Base-by-base conservation (phyloP, 1,139 yeast species). In the Arxiozyma slooffiae region DNA sequence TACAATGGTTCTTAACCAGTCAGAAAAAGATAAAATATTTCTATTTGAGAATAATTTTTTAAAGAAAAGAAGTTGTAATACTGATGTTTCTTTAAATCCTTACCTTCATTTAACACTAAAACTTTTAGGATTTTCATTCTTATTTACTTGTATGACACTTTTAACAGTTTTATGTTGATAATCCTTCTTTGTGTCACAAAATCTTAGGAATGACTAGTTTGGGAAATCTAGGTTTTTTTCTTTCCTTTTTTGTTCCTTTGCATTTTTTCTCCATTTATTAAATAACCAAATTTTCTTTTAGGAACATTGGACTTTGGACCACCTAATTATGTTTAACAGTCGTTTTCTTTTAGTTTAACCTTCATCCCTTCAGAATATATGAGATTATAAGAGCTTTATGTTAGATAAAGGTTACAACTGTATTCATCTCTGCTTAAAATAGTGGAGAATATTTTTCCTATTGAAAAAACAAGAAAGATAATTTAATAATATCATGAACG, bases 401-500 rank as follows among this genome's bases (percentile, higher is more conserved):
- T n/a, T n/a, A n/a, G n/a, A n/a, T n/a, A n/a, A n/a, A n/a, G n/a
- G n/a, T n/a, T n/a, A n/a, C n/a, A n/a, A n/a, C n/a, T 11, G 3
- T 30, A 30, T 30, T 11, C 36, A 14, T 11, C 11, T 30, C 14
- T 30, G n/a, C 11, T 4, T 30, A 26, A 26, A 3, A 26, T 26
- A 26, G 34, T 26, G 11, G 34, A 26, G 9, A 26, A 3, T 2
- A 26, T 26, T 26, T 26, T 26, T 7, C 11, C 11, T 5, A 26
- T 14, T 8, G 11, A 26, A 26, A 8, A 4, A 6, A 26, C 34
- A 30, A 30, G 36, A 30, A 11, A 30, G 36, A 38, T 23, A 22
- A 16, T n/a, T n/a, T n/a, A n/a, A n/a, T 24, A 14, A 20, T 4
- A 42, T 11, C 6, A 51, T 53, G 54, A 48, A 44, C 5, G 41